These are phyloP conservation scores for Colletotrichum shisoi DNA, from an alignment of 2,329 filamentous ascomycete species.

Conservation along the genomic window DNA sequence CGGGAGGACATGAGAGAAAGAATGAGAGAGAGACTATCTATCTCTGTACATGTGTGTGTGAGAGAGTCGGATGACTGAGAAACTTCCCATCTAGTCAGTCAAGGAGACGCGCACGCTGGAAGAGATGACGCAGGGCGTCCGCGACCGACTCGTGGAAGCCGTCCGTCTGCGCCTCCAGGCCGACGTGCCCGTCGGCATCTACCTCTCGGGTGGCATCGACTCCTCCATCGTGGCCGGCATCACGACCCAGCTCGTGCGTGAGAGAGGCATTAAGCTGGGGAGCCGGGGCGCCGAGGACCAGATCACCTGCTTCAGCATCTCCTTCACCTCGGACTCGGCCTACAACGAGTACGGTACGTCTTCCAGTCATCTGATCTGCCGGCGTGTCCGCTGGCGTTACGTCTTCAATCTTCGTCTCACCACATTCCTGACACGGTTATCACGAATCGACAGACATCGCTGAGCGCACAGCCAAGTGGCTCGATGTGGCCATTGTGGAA, in stretches of 20 bases:
- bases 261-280: conserved; percentile 55
- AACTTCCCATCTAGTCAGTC: conserved; percentile 14
- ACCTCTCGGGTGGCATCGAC: conserved; percentile 64
- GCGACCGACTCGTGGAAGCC: conserved; percentile 59
- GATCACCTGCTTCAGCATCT: conserved; percentile 57
- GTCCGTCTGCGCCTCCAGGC: conserved; percentile 61
- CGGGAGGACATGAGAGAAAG: conserved; percentile 32
- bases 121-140: conserved; percentile 60
- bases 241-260: conserved; percentile 56
- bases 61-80: not conserved
- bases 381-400: too few relatives aligned
- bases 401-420: too few relatives aligned
- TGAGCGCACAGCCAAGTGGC: too few relatives aligned
- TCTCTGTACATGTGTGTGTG: too few relatives aligned
- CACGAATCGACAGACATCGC: too few relatives aligned
- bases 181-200: conserved; percentile 65
- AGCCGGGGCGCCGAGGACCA: conserved; percentile 43
- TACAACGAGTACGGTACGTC: too few relatives aligned
- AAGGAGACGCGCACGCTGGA: conserved; percentile 55
- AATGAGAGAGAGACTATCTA: too few relatives aligned
- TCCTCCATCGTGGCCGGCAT: conserved; percentile 65
- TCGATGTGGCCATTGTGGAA: too few relatives aligned
- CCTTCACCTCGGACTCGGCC: conserved; percentile 55
- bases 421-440: too few relatives aligned
- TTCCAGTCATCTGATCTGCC: too few relatives aligned